Base-by-base conservation (phyloP, 1,284 basidiomycete species). In the Tilletia walkeri region DNA sequence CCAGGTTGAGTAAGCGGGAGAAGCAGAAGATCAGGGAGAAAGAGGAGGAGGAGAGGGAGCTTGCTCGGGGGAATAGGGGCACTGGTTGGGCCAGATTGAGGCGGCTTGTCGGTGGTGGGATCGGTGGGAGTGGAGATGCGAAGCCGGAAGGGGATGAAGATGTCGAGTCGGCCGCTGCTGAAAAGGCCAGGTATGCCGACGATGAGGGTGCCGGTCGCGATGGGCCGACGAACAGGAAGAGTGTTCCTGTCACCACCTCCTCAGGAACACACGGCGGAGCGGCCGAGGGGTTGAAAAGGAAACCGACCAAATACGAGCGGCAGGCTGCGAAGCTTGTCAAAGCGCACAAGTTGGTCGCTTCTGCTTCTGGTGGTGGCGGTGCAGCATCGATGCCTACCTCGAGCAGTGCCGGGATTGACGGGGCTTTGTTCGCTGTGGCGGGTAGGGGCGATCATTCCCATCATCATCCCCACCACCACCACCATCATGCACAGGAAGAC, bases 151-250 rank as follows among this genome's bases (percentile, higher is more conserved):
- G 16, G 38, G 65, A 41, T 5, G 16, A 63, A 4, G 67, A 48
- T 53, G 48, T 45, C 3, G 66, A 45, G 36, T 18, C 41, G 3
- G 47, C 50, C 9, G 59, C 59, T 38, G 41, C 48, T 6, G 45
- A 49, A 18, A 49, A 49, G n/a, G 67, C 59, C 30, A 4, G 36
- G 38, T 6, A 6, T 9, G 4, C 59, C 59, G 30, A 12, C 36
- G 69, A 69, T 12, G 75, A 80, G 30, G 7, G n/a, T 16, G 65
- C 24, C 67, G 70, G 66, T 36, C 63, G 50, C 24, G 68, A 61
- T 9, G 81, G 80, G 1, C 79, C 82, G 1, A 83, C 82, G 36
- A 83, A 83, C 67, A 72, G 68, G 69, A 83, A 83, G 72, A 77
- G 77, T 34, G 79, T 83, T 1, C 79, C 80, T 54, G 82, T 83